These are phyloP conservation scores for Guadua angustifolia DNA, from an alignment of 176 grass and related monocot genomes.

Conservation along the genomic window DNA sequence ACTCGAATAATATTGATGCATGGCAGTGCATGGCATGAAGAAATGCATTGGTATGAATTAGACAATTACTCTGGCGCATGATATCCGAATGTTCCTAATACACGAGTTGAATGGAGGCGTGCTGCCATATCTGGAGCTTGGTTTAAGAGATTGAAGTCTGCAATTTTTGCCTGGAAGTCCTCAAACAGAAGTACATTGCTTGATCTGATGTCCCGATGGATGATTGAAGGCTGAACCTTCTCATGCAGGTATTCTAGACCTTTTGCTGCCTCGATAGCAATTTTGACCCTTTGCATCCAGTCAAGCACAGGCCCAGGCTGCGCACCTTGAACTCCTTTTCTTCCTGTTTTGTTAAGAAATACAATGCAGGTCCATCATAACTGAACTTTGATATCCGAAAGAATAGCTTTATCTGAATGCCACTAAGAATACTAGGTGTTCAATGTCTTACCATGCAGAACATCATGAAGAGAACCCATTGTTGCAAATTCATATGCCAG, in stretches of 20 bases:
- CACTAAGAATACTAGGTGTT: neutral
- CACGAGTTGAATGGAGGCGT: slow-evolving; percentile 75
- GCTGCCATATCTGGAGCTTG: slow-evolving; percentile 84
- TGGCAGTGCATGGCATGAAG: neutral
- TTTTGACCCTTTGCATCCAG: slow-evolving; percentile 74
- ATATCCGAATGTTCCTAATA: slow-evolving; percentile 78
- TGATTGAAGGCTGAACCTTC: slow-evolving; percentile 74
- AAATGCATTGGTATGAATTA: slow-evolving; percentile 40
- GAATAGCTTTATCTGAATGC: neutral
- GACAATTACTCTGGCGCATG: slow-evolving; percentile 70
- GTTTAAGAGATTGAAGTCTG: slow-evolving; percentile 76
- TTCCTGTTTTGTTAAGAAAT: slow-evolving; percentile 47
- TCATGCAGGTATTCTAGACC: slow-evolving; percentile 79
- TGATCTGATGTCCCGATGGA: slow-evolving; percentile 80
- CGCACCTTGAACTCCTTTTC: slow-evolving; percentile 75
- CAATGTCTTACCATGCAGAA: slow-evolving; percentile 69
- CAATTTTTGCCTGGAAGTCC: slow-evolving; percentile 80
- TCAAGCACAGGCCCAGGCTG: slow-evolving; percentile 76
- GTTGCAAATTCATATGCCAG: slow-evolving; percentile 78
- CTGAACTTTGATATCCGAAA: slow-evolving; percentile 30
- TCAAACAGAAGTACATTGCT: slow-evolving; percentile 79
- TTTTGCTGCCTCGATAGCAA: slow-evolving; percentile 77
- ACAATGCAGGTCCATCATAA: slow-evolving; percentile 16
- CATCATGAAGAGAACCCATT: slow-evolving; percentile 81
- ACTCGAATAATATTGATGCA: slow-evolving; percentile 18